Base-by-base conservation (phyloP, 2,329 filamentous ascomycete genomes). In the Fusarium domesticum region DNA sequence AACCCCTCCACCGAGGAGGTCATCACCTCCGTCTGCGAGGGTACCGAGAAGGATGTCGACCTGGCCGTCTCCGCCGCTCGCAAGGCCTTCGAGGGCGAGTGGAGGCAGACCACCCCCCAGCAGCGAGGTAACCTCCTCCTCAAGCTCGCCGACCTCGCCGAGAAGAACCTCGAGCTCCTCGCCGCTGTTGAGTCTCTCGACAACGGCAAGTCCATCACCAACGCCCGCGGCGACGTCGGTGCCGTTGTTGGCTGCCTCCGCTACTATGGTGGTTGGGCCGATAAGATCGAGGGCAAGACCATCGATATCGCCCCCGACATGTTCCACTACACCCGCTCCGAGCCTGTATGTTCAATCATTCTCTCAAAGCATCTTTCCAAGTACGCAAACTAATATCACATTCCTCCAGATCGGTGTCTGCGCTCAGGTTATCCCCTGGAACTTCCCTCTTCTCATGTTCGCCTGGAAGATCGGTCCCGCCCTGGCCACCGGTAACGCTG, bases 211-310 rank as follows among this genome's bases (percentile, higher is more conserved):
- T 83, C 86, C 52, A 80, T 89, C 66, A 76, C 64, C 62, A 81
- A 89, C 78, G 85, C 88, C 51, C 85, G 82, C 64, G 85, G 82
- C 30, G 89, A 96, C 64, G 77, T 95, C 33, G 72, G 68, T 42
- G 78, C 80, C 57, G 83, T 84, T 46, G 75, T 80, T 54, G 83
- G 77, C 63, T 85, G 80, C 71, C 70, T 96, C 62, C 83, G 90
- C 69, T 96, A 72, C 66, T 72, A 71, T 61, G 89, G 80, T 63
- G 90, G 90, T 50, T 95, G 86, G 84, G 87, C 89, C 61, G 90
- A 96, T 77, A 96, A 95, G 83, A 84, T 93, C 56, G 78, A 84
- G 69, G 89, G 90, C 69, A 89, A 91, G 76, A 89, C 89, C 44
- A 83, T 93, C 54, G 87, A 95, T 61, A 87, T 89, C 57, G 74